Conservation (phyloP, 495 filamentous ascomycete species). For the Tuber magnatum region DNA sequence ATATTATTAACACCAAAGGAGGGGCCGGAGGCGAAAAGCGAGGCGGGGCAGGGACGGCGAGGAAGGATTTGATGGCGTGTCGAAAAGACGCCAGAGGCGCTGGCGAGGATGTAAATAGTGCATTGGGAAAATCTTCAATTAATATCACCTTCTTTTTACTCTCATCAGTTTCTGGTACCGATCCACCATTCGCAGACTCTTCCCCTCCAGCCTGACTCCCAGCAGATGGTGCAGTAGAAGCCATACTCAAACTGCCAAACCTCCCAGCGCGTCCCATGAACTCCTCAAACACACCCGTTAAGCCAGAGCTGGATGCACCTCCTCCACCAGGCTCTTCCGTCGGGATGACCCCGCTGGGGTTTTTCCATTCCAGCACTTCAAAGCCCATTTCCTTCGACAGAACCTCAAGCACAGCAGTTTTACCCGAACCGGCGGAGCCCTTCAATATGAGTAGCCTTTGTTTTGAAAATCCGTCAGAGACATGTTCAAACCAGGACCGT, state of each 20-base stretch:
- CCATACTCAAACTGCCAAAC: slow-evolving; percentile 67
- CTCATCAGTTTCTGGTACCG: slow-evolving; percentile 8
- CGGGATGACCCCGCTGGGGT: slow-evolving; percentile 54
- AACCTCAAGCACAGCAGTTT: slow-evolving; percentile 75
- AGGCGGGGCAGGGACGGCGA: slow-evolving; percentile 23
- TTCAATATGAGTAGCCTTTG: slow-evolving; percentile 75
- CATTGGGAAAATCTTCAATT: slow-evolving; percentile 91
- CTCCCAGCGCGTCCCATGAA: slow-evolving; percentile 72
- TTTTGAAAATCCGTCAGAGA: slow-evolving; percentile 56
- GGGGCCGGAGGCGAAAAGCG: slow-evolving; percentile 45
- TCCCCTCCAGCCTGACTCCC: background rate
- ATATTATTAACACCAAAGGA: slow-evolving; percentile 82
- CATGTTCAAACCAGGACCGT: slow-evolving; percentile 66
- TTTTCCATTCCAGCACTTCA: slow-evolving; percentile 83
- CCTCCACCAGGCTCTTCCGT: slow-evolving; percentile 16
- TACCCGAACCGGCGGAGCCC: slow-evolving; percentile 86
- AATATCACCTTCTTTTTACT: slow-evolving; percentile 57
- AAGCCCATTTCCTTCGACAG: slow-evolving; percentile 65
- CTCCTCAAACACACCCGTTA: slow-evolving; percentile 73
- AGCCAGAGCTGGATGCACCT: slow-evolving; percentile 23
- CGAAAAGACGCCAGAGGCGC: slow-evolving; percentile 65
- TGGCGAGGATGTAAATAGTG: slow-evolving; percentile 58
- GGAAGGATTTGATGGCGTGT: slow-evolving; percentile 51
- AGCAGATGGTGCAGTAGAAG: slow-evolving; percentile 39
- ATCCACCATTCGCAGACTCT: slow-evolving; percentile 18